Conservation (phyloP, 2,329 filamentous ascomycete genomes). For the Knufia petricola region DNA sequence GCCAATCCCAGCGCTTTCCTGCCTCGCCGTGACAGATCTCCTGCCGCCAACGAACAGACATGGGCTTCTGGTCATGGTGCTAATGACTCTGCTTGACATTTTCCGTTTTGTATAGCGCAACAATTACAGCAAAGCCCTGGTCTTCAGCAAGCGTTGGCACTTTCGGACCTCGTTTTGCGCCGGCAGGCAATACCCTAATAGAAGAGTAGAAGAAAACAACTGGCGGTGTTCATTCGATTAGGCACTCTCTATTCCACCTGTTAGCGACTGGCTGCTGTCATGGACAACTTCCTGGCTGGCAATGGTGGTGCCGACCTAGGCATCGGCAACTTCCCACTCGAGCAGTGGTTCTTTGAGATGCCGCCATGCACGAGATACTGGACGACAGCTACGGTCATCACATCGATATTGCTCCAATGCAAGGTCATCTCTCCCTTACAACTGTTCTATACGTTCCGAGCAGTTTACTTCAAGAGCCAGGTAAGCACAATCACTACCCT, state of each 20-base stretch:
- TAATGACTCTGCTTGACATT: no score
- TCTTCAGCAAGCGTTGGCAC: no score
- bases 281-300: conserved; percentile 19
- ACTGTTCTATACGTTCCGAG: conserved; percentile 90
- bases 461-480: conserved; percentile 86
- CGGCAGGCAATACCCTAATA: background rate
- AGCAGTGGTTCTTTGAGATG: conserved; percentile 99
- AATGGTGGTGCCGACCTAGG: conserved; percentile 33
- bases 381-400: conserved; percentile 85
- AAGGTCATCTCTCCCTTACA: conserved; percentile 87
- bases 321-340: conserved; percentile 53
- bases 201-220: background rate
- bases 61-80: no score
- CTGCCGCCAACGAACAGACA: no score
- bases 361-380: conserved; percentile 92
- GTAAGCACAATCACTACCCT: conserved; percentile 40
- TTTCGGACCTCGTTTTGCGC: background rate
- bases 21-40: no score
- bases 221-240: no score
- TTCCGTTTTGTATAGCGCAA: no score
- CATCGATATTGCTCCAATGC: conserved; percentile 84
- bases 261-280: background rate
- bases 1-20: no score
- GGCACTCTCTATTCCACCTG: background rate
- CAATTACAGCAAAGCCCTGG: no score